Base-by-base conservation (phyloP, 225 moss, liverwort and hornwort species). In the Bryoerythrophyllum caledonicum region DNA sequence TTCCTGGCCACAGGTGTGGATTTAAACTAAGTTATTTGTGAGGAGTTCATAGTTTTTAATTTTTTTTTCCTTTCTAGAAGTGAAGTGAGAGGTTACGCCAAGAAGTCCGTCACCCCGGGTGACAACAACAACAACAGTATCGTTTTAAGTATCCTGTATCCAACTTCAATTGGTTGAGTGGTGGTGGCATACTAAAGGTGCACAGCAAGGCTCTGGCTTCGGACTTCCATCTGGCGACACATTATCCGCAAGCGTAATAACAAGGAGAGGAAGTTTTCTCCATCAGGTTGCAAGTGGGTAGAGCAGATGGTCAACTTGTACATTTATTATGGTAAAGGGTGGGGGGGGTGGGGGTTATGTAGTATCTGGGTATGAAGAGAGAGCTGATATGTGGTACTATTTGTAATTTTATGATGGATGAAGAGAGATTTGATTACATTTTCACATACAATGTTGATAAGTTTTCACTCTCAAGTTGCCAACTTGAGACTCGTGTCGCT, bases 1-100 rank as follows among this genome's bases (percentile, higher is more conserved):
- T 94, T 92, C 84, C 82, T 96, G 80, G 94, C 96, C 26, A 84
- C 88, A 48, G 85, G 88, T 38, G 86, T 82, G 38, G 88, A 93
- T 71, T 71, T 91, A 49, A 90, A 86, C 80, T 88, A 78, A 89
- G 68, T 32, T 32, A 3, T 32, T 32, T 32, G 32, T 32, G 32
- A 32, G 32, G 32, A 32, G 32, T 48, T 38, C 38, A 38, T 75
- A 32, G 60, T 49, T 17, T 49, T 17, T 48, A 1, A 8, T 46
- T 16, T 15, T 10, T 49, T 49, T 46, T 49, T 69, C 72, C 37
- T 72, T 70, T 74, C 59, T 77, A 57, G 20, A 69, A 78, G 58
- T 75, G 68, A 32, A 72, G 27, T 78, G 71, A 72, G 37, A 53
- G 34, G 54, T 62, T 46, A 57, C 63, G 56, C 72, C 72, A 76